Base-by-base conservation (phyloP, 352 stramenopile species). In the Globisporangium heterothallicum region DNA sequence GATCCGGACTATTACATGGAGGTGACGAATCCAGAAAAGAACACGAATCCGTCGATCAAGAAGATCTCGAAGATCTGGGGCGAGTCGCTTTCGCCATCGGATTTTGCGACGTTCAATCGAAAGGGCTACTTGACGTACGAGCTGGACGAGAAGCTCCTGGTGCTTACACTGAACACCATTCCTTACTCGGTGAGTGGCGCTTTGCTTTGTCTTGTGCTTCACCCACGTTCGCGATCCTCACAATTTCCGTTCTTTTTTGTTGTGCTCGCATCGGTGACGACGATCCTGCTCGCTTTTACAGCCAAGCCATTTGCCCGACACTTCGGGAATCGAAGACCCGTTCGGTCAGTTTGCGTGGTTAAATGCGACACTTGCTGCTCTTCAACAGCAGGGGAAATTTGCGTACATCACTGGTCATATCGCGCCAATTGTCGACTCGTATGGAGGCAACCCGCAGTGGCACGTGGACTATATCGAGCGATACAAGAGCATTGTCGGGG, bases 391-490 rank as follows among this genome's bases (percentile, higher is more conserved):
- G 12, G 63, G 70, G 13, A 78, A 80, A 41, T 72, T 78, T 24
- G 86, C 85, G 14, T 95, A 91, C 53, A 88, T 98, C 40, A 71
- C 87, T 26, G 89, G 89, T 10, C 92, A 98, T 56, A 96, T 98
- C 52, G 74, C 88, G 10, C 92, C 92, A 6, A 76, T 94, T 36
- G 76, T 98, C 21, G 88, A 92, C 49, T 94, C 83, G 48, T 96
- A 88, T 59, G 60, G 69, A 5, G 84, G 84, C 16, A 64, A 74
- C 4, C 74, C 91, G 4, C 72, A 95, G 53, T 98, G 92, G 89
- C 76, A 91, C 34, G 64, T 84, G 29, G 58, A 70, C 53, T 97
- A 97, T 64, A 83, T 96, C 19, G 56, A 68, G 0, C 72, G 45
- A 30, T 98, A 97, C 73, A 78, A 85, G 56, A 25, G 53, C 3